These are phyloP conservation scores for Drosera capensis DNA, from an alignment of 148 eudicot genomes.

Conservation along the genomic window DNA sequence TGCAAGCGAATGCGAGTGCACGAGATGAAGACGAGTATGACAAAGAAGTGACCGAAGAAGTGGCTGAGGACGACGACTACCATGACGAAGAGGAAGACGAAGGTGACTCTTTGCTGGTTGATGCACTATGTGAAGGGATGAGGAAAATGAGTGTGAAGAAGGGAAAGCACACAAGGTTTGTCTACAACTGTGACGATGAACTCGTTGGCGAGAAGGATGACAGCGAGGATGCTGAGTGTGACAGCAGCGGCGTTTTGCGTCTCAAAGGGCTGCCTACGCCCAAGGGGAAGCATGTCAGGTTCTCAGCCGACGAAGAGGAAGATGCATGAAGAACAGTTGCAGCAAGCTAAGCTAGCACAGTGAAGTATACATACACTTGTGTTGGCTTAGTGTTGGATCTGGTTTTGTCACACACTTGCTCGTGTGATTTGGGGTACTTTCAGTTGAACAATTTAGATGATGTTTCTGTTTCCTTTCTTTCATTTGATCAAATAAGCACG, in stretches of 20 bases:
- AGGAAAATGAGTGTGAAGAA: constrained; percentile 25
- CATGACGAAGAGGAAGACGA: constrained; percentile 15
- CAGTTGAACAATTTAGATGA: too few relatives aligned
- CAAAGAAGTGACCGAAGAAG: too few relatives aligned
- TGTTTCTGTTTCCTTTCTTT: too few relatives aligned
- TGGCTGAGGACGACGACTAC: constrained; percentile 5
- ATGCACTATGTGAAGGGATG: constrained; percentile 58
- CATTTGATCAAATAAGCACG: too few relatives aligned
- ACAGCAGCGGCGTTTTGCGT: background rate
- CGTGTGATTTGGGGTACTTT: too few relatives aligned
- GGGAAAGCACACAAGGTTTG: constrained; percentile 48
- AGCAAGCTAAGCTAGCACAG: background rate
- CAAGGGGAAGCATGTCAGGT: background rate
- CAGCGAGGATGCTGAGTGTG: background rate
- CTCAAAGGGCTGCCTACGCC: background rate
- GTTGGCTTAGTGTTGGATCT: too few relatives aligned
- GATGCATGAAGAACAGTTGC: background rate
- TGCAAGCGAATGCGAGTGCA: constrained; percentile 62
- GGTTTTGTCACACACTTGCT: too few relatives aligned
- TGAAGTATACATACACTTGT: too few relatives aligned
- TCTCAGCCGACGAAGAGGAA: background rate
- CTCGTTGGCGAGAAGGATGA: constrained; percentile 25
- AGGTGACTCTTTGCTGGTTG: constrained; percentile 8
- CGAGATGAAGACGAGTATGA: constrained; percentile 23
- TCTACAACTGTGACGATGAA: constrained; percentile 67